These are phyloP conservation scores for Fagus crenata DNA, from an alignment of 306 rosid genomes.

Conservation along the genomic window DNA sequence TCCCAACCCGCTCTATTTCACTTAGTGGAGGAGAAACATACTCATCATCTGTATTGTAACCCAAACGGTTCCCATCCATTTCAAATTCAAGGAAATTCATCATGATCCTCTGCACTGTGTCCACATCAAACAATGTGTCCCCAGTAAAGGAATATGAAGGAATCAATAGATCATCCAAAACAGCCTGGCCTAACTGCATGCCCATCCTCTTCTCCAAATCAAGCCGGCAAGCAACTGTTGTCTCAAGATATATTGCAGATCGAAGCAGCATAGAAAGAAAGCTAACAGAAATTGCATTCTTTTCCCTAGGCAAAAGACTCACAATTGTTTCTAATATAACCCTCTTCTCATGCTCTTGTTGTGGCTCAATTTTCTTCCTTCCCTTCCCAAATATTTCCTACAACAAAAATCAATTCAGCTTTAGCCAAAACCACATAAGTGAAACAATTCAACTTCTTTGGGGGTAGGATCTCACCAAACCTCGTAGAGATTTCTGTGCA, in stretches of 20 bases:
- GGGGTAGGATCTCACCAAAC: conserved; percentile 88
- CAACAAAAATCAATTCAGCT: conserved; percentile 19
- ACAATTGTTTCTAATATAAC: conserved; percentile 85
- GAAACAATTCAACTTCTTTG: conserved; percentile 14
- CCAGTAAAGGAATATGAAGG: conserved; percentile 81
- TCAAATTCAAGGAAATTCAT: conserved; percentile 60
- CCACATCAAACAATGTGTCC: conserved; percentile 82
- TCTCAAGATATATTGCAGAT: conserved; percentile 73
- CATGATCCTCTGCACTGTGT: conserved; percentile 74
- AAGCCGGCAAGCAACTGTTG: conserved; percentile 92
- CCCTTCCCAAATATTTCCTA: conserved; percentile 79
- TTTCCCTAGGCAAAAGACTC: conserved; percentile 87
- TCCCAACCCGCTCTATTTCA: conserved; percentile 66
- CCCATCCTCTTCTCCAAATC: conserved; percentile 93
- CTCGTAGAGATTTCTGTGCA: conserved; percentile 94
- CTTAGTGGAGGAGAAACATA: conserved; percentile 54
- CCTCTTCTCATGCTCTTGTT: conserved; percentile 83
- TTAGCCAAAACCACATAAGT: conserved; percentile 7
- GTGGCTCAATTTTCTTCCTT: conserved; percentile 74
- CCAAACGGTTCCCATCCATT: conserved; percentile 36
- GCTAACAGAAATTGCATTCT: conserved; percentile 76
- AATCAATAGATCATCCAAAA: conserved; percentile 84
- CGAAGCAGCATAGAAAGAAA: conserved; percentile 89
- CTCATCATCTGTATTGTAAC: conserved; percentile 43
- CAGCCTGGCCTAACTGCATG: conserved; percentile 71